Percentiles rank a stretch among this genome's conserved stretches.
phyloP scores from a whole-genome alignment of 2,329 filamentous ascomycete genomes.

The Neocatenulostroma microsporum region DNA sequence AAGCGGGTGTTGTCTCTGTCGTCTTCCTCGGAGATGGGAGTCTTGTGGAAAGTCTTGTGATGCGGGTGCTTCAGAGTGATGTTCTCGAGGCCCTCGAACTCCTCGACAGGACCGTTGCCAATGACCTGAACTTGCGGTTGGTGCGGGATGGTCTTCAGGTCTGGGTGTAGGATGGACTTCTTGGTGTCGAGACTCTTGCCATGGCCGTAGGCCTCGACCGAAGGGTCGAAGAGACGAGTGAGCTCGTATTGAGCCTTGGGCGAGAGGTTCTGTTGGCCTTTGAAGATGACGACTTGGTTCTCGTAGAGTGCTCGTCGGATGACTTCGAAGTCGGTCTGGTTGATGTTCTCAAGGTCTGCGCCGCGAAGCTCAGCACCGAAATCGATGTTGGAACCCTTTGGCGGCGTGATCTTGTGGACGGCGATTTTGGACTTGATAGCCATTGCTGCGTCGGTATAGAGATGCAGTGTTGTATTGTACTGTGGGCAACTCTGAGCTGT shows the following conservation, averaged over 20 bases:
- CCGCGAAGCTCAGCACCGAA: conserved; percentile 23
- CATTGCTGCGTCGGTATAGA: too few species aligned
- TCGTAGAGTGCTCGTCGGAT: conserved; percentile 60
- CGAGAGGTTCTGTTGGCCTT: conserved; percentile 55
- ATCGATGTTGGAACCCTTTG: conserved; percentile 16
- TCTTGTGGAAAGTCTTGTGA: conserved; percentile 67
- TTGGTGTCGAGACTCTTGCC: conserved; percentile 65
- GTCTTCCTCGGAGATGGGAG: conserved; percentile 54
- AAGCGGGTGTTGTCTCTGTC: conserved; percentile 53
- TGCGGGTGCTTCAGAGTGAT: conserved; percentile 66
- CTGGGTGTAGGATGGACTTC: conserved; percentile 62
- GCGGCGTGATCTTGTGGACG: conserved; percentile 18
- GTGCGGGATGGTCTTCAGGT: conserved; percentile 71
- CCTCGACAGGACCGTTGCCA: conserved; percentile 61
- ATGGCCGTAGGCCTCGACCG: conserved; percentile 60
- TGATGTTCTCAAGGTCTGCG: conserved; percentile 23
- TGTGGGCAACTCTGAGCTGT: too few species aligned
- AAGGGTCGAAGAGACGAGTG: conserved; percentile 65
- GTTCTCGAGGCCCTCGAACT: conserved; percentile 63
- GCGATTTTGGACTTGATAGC: conserved; percentile 22
- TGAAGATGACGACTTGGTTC: conserved; percentile 64
- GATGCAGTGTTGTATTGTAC: too few species aligned
- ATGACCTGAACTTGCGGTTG: conserved; percentile 77
- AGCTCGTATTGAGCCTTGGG: conserved; percentile 67
- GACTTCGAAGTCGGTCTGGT: conserved; percentile 55